Evolutionary conservation across 257 asterid species (phyloP), one percentile per base, ranked within the genome.

Genomic region (Oldenlandia corymbosa): DNA sequence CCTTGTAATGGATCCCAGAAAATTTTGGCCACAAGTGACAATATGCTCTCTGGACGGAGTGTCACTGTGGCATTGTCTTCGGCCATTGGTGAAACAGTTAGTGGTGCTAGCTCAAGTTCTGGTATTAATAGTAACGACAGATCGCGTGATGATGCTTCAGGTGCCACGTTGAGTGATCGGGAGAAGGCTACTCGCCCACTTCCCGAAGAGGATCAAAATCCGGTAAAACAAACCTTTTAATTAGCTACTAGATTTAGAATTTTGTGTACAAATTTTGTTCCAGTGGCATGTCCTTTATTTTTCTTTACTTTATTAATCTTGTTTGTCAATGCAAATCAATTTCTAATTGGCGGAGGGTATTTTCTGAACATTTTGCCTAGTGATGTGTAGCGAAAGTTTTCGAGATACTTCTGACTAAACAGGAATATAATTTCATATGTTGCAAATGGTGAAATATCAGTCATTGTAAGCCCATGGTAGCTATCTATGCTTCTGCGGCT

Each of bases 141-240:
- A 60, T 72, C 66, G 73, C 48, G 64, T 27, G 79, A 69, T 68
- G 61, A 61, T 50, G 39, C 77, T 69, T 64, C 67, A 43, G 77
- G 60, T 63, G 39, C 66, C 43, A 66, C 68, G 54, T 68, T 48
- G 64, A 58, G 36, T 26, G 48, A 80, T 66, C 63, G 67, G 73
- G 90, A 76, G 45, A 68, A 64, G 36, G 80, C 69, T 32, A 74
- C 74, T 68, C 65, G 64, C 51, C 59, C 73, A 50, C 66, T 66
- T 62, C 62, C 31, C 32, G 77, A 75, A 72, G 81, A 69, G 69
- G 81, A 74, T 52, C 85, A 79, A 60, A 77, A 74, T 76, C 67
- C 53, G 87, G 97, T 90, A 78, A 63, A 31, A 20, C 21, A 47
- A 31, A n/a, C n/a, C 21, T 28, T 9, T 58, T 6, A 21, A 5